Base-by-base conservation (phyloP, 139 green algal genomes). In the Micromonas commoda region DNA sequence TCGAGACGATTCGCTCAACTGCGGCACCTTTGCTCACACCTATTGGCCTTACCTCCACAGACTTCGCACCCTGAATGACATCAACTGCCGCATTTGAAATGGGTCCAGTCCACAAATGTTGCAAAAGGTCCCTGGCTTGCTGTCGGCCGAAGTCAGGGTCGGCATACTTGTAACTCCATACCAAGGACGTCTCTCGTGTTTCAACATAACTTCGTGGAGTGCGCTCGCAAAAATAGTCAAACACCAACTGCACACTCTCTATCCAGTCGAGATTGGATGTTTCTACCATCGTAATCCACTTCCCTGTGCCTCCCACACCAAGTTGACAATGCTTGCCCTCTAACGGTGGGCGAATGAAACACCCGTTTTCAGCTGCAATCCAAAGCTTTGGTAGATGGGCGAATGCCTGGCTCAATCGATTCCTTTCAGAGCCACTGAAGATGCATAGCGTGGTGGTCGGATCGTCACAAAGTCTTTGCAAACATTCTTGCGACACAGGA, bases 131-230 rank as follows among this genome's bases (percentile, higher is more conserved):
- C 20, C 87, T 73, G 20, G 87, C 90, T 81, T 91, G 87, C 82
- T 85, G 60, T 32, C 85, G 64, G 2, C 85, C 85, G 80, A 89
- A 89, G 70, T 89, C 85, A 28, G 82, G 76, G 74, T 89, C 85
- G 81, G 93, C 89, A 80, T 94, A 91, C 77, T 96, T 97, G 88
- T 96, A 98, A 87, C 97, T 98, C 95, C 95, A 99, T 51, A 99
- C 94, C 39, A 99, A 80, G 34, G 81, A 92, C 13, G 93, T 98
- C 75, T 97, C 95, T 1, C 95, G 83, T 29, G 85, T 80, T 81
- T 98, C 92, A 54, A 98, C 93, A 77, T 94, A 97, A 38, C 81
- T 83, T 24, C 94, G 85, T 3, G 95, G 95, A 26, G 95, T 99
- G 77, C 95, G 87, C 88, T 98, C 94, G 76, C 92, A 97, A 73